Percentiles rank a stretch among this genome's conserved stretches.
phyloP scores from a whole-genome alignment of 208 protist species.

The Wallacemonas collosoma region DNA sequence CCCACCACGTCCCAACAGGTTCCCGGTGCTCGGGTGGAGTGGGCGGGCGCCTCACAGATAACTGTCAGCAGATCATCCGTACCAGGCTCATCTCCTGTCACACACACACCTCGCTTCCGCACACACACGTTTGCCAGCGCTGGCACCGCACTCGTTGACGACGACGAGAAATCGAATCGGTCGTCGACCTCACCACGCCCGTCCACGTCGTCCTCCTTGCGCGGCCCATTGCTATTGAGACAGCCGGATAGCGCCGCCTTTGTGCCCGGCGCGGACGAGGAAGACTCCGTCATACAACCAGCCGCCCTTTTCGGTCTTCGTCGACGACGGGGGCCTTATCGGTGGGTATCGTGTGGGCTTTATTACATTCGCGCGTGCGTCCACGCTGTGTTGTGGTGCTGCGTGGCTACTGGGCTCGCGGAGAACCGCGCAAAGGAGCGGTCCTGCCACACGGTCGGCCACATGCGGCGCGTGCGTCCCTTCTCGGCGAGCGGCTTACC shows the following conservation, averaged over 20 bases:
- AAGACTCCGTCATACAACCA: background rate
- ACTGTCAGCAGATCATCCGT: background rate
- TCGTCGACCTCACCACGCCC: background rate
- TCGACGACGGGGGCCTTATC: background rate
- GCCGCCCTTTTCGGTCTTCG: background rate
- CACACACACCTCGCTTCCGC: background rate
- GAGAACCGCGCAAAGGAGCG: background rate
- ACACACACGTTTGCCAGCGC: background rate
- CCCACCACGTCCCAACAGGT: background rate
- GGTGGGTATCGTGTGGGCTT: background rate
- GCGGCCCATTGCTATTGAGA: background rate
- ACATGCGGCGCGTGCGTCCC: conserved; percentile 54
- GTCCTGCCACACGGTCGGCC: background rate
- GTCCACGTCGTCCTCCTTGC: background rate
- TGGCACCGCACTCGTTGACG: background rate
- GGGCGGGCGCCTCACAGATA: background rate
- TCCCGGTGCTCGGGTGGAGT: background rate
- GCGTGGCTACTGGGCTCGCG: background rate
- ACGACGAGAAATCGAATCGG: background rate
- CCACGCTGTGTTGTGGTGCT: background rate
- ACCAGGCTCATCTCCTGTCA: background rate
- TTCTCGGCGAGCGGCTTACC: conserved; percentile 38
- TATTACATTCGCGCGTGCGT: background rate
- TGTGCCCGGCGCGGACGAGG: background rate
- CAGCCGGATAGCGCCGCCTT: background rate